Conservation (phyloP, 176 grass and related monocot species). For the Thalia dealbata region DNA sequence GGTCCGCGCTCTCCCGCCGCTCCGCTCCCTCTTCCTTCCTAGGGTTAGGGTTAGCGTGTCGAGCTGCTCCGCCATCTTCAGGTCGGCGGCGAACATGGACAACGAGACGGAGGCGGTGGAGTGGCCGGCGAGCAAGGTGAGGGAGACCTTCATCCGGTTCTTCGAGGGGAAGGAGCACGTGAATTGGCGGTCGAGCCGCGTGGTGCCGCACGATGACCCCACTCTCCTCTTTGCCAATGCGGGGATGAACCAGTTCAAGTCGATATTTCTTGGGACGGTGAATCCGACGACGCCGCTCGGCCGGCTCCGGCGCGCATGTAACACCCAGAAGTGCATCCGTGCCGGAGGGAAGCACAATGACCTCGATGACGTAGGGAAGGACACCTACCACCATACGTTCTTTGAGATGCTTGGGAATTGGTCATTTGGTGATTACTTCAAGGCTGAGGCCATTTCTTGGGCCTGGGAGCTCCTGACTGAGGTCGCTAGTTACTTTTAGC, state of each 20-base stretch:
- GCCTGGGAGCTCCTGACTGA: conserved; percentile 89
- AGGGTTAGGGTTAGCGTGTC: not conserved
- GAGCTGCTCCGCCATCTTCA: not conserved
- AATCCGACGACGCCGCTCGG: conserved; percentile 60
- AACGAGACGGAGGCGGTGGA: conserved; percentile 12
- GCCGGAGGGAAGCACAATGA: conserved; percentile 98
- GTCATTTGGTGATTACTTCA: conserved; percentile 96
- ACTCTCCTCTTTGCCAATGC: conserved; percentile 94
- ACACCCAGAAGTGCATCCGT: conserved; percentile 95
- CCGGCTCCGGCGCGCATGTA: conserved; percentile 44
- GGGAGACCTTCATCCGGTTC: conserved; percentile 46
- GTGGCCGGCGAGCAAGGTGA: conserved; percentile 44
- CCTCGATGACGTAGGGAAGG: conserved; percentile 96
- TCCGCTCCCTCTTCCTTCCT: not conserved
- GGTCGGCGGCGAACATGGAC: conserved; percentile 1
- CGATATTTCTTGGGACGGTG: conserved; percentile 73
- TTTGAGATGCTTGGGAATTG: conserved; percentile 98
- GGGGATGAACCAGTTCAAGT: conserved; percentile 97
- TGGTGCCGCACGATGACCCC: conserved; percentile 74
- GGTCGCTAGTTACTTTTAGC: conserved; percentile 13
- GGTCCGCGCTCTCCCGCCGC: not conserved
- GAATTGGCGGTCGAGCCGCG: conserved; percentile 64
- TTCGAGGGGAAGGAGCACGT: conserved; percentile 62
- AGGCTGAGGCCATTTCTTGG: conserved; percentile 78
- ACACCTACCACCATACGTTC: conserved; percentile 97